Base-by-base conservation (phyloP, 106 monocot species). In the Dendrobium nobile region DNA sequence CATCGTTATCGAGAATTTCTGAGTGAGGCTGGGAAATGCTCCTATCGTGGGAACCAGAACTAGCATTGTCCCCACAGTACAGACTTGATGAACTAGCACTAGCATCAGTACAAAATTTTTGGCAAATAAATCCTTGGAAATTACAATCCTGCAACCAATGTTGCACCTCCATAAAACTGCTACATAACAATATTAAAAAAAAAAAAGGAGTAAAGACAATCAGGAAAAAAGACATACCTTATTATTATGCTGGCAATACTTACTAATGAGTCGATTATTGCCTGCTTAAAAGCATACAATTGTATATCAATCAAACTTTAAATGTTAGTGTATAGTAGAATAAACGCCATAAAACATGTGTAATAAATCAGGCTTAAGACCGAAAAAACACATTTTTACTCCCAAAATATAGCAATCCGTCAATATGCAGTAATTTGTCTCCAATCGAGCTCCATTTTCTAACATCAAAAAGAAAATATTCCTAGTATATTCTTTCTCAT, bases 231-330 rank as follows among this genome's bases (percentile, higher is more conserved):
- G 41, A 20, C 44, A 74, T 44, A 74, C 74, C 74, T 74, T 43
- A 44, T 9, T 43, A 74, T 9, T 43, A 20, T 11, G 22, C 19
- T 74, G 74, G 44, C 7, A 74, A 28, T 20, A 44, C 44, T 43
- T 43, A 43, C 74, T 44, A n/a, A 44, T 74, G 74, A 74, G 18
- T 43, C 44, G 43, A 74, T 15, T 44, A 43, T 74, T 74, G 43
- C 74, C 74, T 74, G 74, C 43, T 74, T 74, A 41, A 37, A 74
- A 74, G 43, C 40, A 42, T 4, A 74, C 19, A 19, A 74, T 74
- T 74, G 4, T n/a, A 74, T 19, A 19, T 18, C 9, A 42, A 74
- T 41, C 6, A 19, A 74, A 44, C 16, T 74, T 33, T 17, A 74
- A 17, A 43, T 74, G 17, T 43, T 44, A 70, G 37, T 5, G 37